Base-by-base conservation (phyloP, 2,329 filamentous ascomycete genomes). In the Mollisiaceae sp. region DNA sequence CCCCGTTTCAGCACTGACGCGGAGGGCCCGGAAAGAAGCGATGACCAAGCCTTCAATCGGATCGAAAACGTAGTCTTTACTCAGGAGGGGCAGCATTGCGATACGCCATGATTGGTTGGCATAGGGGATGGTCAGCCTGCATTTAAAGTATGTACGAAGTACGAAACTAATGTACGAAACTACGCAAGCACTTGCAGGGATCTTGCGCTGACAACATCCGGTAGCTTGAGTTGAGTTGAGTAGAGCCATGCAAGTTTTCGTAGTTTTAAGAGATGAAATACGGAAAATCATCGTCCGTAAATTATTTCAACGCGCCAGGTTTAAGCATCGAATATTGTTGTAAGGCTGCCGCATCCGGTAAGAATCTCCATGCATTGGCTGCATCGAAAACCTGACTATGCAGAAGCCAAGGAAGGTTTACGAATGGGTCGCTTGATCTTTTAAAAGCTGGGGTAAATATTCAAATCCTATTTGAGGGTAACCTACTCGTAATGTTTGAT, bases 1-100 rank as follows among this genome's bases (percentile, higher is more conserved):
- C 24, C 50, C 24, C 12, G 12, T 27, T 54, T 12, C 35, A 54
- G n/a, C n/a, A 27, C 12, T 4, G 32, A 27, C 24, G 39, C 41
- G 38, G 22, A 20, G 38, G 3, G 9, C 22, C 55, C 45, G 45
- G 39, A 57, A 56, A 27, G 35, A 47, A 62, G 43, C 55, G 60
- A 55, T 8, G 2, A 24, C 11, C n/a, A 50, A 2, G 6, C 45
- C 38, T 22, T 55, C 27, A 24, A 36, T 1, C n/a, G 27, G 32
- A 41, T 35, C 18, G 50, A 62, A 36, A n/a, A n/a, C 41, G 32
- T 22, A 20, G 45, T 38, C n/a, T 62, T 54, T 32, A 6, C 27
- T 32, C 27, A 3, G 27, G 27, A 32, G 27, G 27, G 27, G 27
- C 27, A 32, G 27, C 27, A 32, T 32, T 32, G 27, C 27, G 27